Conservation (phyloP, 306 rosid genomes). For the Castanospermum australe region DNA sequence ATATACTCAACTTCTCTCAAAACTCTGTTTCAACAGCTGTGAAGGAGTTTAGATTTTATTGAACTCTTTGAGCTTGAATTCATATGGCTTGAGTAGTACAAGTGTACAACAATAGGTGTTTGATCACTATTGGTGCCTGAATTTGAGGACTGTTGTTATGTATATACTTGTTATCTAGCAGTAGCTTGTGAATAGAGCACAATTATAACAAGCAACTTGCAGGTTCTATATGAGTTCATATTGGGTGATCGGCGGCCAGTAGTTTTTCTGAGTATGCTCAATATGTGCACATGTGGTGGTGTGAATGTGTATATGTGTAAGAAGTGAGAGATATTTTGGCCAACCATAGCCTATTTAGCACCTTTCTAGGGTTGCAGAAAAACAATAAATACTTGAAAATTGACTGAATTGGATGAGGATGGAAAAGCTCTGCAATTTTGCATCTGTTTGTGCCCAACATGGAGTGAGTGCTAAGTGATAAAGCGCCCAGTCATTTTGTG, state of each 20-base stretch:
- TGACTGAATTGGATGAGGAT: not conserved
- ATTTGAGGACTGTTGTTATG: not conserved
- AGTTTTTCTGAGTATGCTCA: not conserved
- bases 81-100: not conserved
- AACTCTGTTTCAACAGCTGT: not conserved
- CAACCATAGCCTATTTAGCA: not conserved
- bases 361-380: not conserved
- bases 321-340: not conserved
- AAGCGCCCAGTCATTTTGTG: not conserved
- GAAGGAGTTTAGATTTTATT: not conserved
- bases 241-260: too few species aligned
- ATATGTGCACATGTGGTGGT: not conserved
- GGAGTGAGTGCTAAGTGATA: not conserved
- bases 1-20: not conserved
- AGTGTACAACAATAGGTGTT: not conserved
- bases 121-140: not conserved
- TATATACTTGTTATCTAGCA: not conserved
- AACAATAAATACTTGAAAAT: not conserved
- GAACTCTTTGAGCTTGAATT: not conserved
- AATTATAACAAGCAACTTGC: too few species aligned
- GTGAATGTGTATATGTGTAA: not conserved
- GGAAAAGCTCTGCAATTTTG: not conserved
- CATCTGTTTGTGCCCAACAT: not conserved
- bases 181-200: not conserved
- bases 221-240: not conserved